These are phyloP conservation scores for Blastomyces silverae DNA, from an alignment of 2,329 filamentous ascomycete genomes.

Conservation along the genomic window DNA sequence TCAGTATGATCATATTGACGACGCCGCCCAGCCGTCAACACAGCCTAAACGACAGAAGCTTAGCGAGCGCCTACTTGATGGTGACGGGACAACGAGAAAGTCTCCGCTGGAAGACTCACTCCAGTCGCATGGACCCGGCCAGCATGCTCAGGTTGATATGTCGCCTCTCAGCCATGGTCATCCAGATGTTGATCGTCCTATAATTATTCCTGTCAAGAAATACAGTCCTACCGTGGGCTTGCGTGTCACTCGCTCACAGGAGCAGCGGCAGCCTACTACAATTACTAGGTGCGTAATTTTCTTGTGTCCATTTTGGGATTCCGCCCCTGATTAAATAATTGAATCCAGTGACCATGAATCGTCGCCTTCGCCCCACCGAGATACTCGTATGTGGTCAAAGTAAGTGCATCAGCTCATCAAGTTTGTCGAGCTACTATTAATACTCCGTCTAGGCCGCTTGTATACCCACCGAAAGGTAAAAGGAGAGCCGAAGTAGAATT, in stretches of 20 bases:
- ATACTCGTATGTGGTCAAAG: constrained; percentile 16
- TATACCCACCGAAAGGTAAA: constrained; percentile 43
- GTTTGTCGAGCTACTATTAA: constrained; percentile 9
- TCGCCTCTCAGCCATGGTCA: constrained; percentile 15
- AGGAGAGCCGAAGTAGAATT: constrained; percentile 42
- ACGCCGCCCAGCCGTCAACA: constrained; percentile 4
- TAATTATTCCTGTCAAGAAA: constrained; percentile 30
- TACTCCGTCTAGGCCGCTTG: constrained; percentile 31
- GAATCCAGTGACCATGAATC: constrained; percentile 13
- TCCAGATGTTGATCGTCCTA: constrained; percentile 18
- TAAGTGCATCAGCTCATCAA: constrained; percentile 8
- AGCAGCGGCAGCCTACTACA: constrained; percentile 17
- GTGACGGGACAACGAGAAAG: neutral
- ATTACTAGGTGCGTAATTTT: constrained; percentile 18
- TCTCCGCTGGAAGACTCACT: neutral
- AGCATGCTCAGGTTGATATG: neutral
- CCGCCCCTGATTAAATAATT: constrained; percentile 22
- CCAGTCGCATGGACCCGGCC: neutral
- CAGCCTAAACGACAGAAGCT: constrained; percentile 19
- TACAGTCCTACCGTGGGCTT: constrained; percentile 14
- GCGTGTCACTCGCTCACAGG: constrained; percentile 31
- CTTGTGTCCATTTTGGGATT: neutral
- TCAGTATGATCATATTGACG: constrained; percentile 6
- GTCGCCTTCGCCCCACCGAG: constrained; percentile 4
- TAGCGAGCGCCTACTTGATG: constrained; percentile 16